These are phyloP conservation scores for Miamiensis avidus DNA, from an alignment of 169 alveolate genomes.

Conservation along the genomic window DNA sequence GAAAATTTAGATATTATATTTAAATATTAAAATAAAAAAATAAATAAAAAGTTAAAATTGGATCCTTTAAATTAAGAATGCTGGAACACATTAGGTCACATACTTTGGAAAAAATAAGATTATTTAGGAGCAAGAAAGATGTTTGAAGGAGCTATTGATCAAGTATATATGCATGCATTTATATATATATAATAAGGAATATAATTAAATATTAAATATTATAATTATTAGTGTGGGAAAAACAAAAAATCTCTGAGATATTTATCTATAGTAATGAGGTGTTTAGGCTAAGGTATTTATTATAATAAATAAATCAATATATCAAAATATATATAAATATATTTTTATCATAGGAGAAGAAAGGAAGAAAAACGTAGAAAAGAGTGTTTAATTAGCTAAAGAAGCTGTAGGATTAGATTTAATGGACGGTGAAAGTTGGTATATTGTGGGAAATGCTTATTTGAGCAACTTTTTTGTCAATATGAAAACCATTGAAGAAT, in stretches of 20 bases:
- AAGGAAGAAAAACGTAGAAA: constrained; percentile 54
- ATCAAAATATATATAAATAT: too few relatives aligned
- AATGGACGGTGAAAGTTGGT: constrained; percentile 77
- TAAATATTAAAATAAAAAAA: too few relatives aligned
- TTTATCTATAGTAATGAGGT: constrained; percentile 74
- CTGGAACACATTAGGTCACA: constrained; percentile 77
- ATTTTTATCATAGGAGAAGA: constrained; percentile 27
- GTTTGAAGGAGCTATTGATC: constrained; percentile 68
- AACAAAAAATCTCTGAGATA: constrained; percentile 67
- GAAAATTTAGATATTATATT: constrained; percentile 26
- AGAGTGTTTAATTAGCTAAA: constrained; percentile 70
- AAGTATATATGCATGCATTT: constrained; percentile 15
- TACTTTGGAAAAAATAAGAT: constrained; percentile 75
- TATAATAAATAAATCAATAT: too few relatives aligned
- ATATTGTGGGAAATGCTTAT: constrained; percentile 82
- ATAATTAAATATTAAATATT: background rate
- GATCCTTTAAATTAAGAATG: constrained; percentile 50
- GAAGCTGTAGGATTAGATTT: constrained; percentile 73
- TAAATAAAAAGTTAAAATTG: background rate
- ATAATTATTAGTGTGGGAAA: constrained; percentile 33
- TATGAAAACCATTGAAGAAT: constrained; percentile 61
- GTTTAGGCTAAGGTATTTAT: constrained; percentile 37
- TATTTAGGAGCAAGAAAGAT: constrained; percentile 54
- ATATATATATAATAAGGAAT: background rate
- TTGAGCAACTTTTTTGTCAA: constrained; percentile 74